Conservation (phyloP, 371 early-diverging fungal genomes). For the Mortierella sp. region DNA sequence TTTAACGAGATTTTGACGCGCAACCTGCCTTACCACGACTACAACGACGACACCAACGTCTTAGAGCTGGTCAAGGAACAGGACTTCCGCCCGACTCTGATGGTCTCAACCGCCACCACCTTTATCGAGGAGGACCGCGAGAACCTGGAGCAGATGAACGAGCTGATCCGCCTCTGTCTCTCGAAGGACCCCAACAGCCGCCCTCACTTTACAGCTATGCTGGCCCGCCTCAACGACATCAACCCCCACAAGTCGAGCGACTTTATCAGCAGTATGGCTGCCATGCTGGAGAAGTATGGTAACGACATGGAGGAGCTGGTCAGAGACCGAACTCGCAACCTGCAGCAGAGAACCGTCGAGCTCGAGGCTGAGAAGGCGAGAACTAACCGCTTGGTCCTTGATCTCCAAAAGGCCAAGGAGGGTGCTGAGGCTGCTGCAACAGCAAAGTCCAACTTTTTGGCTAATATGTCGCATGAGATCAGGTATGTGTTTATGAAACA, state of each 20-base stretch:
- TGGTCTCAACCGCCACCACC: constrained; percentile 11
- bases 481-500: constrained; percentile 14
- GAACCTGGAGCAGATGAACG: constrained; percentile 60
- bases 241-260: constrained; percentile 63
- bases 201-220: constrained; percentile 59
- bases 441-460: constrained; percentile 66
- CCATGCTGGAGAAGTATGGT: constrained; percentile 66
- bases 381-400: constrained; percentile 52
- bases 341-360: constrained; percentile 65
- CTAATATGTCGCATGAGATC: constrained; percentile 65
- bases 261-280: constrained; percentile 66
- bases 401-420: constrained; percentile 66
- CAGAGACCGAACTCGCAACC: constrained; percentile 61
- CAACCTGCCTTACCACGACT: constrained; percentile 58
- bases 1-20: constrained; percentile 67
- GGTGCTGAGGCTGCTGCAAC: constrained; percentile 67
- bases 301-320: constrained; percentile 69
- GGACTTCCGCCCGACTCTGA: constrained; percentile 43
- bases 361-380: constrained; percentile 65
- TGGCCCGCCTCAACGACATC: constrained; percentile 59
- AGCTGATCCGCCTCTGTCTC: constrained; percentile 58
- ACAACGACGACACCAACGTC: constrained; percentile 25
- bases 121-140: constrained; percentile 51
- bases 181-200: constrained; percentile 49
- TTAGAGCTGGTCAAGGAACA: constrained; percentile 50